Conservation (phyloP, 2,329 filamentous ascomycete genomes). For the Arthrobotrys megalospora region DNA sequence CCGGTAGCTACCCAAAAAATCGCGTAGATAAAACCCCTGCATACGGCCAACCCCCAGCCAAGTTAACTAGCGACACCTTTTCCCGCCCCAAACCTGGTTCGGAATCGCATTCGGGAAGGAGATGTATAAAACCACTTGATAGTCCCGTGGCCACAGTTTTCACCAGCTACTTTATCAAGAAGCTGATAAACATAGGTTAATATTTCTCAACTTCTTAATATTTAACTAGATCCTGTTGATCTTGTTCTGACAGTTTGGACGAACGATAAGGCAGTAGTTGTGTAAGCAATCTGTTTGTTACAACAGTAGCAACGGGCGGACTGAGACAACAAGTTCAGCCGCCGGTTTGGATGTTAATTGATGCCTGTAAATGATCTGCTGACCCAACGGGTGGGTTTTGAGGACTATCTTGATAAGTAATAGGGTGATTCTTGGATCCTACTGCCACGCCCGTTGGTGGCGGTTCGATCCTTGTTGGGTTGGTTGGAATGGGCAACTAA, state of each 20-base stretch:
- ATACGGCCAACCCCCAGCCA: not conserved
- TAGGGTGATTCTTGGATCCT: not conserved
- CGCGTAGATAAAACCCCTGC: constrained; percentile 11
- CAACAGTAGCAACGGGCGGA: not conserved
- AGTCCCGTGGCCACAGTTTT: constrained; percentile 19
- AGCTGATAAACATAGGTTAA: not conserved
- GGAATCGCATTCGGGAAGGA: constrained; percentile 14
- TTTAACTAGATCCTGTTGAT: constrained; percentile 15
- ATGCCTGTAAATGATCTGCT: constrained; percentile 12
- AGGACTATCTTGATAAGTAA: not conserved
- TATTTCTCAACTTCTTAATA: constrained; percentile 5
- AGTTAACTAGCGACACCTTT: not conserved
- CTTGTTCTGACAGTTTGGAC: not conserved
- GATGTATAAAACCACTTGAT: not conserved
- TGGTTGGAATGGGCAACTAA: constrained; percentile 1
- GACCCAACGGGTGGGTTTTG: not conserved
- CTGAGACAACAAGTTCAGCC: not conserved
- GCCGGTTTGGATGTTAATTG: not conserved
- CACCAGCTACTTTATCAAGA: constrained; percentile 20
- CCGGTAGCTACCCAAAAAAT: constrained; percentile 1
- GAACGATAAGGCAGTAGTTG: not conserved
- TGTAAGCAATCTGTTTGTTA: not conserved
- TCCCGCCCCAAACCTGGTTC: constrained; percentile 13
- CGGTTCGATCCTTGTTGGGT: not conserved
- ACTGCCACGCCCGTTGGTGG: constrained; percentile 16